Evolutionary conservation across 768 basidiomycete genomes (phyloP).

Genomic region (Cystobasidium ongulense): DNA sequence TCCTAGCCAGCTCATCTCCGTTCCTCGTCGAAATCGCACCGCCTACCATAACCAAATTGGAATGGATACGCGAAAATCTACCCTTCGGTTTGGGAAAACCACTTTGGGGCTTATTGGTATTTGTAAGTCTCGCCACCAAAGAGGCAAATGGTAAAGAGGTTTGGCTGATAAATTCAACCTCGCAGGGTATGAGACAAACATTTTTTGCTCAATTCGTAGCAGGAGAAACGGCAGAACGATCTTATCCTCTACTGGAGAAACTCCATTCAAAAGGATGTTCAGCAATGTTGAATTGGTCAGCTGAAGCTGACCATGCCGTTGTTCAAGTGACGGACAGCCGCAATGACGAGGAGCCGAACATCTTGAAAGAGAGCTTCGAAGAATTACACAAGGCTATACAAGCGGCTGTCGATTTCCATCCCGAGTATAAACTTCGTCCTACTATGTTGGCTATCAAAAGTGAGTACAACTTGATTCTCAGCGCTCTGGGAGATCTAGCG

Average conservation of each 20-base stretch:
- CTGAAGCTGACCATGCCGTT: conserved; percentile 35
- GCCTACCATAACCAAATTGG: background rate
- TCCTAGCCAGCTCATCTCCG: conserved; percentile 7
- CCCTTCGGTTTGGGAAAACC: conserved; percentile 11
- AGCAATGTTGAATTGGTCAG: conserved; percentile 40
- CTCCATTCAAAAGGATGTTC: conserved; percentile 5
- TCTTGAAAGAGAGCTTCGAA: conserved; percentile 31
- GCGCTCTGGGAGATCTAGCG: too few species aligned
- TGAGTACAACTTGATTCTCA: too few species aligned
- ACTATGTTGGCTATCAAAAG: conserved; percentile 40
- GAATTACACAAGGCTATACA: conserved; percentile 5
- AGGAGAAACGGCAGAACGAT: conserved; percentile 29
- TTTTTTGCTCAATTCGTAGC: conserved; percentile 40
- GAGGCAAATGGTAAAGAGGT: background rate
- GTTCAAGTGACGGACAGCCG: background rate
- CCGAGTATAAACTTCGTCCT: conserved; percentile 30
- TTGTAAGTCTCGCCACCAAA: background rate
- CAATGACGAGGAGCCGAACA: conserved; percentile 28
- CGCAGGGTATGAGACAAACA: conserved; percentile 38
- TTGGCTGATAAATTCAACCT: background rate
- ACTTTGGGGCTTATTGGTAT: conserved; percentile 3
- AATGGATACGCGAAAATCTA: conserved; percentile 15
- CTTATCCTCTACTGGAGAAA: conserved; percentile 12
- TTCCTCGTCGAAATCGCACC: conserved; percentile 22
- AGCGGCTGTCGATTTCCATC: background rate